These are phyloP conservation scores for Nicotiana undulata DNA, from an alignment of 257 asterid species.

Conservation along the genomic window DNA sequence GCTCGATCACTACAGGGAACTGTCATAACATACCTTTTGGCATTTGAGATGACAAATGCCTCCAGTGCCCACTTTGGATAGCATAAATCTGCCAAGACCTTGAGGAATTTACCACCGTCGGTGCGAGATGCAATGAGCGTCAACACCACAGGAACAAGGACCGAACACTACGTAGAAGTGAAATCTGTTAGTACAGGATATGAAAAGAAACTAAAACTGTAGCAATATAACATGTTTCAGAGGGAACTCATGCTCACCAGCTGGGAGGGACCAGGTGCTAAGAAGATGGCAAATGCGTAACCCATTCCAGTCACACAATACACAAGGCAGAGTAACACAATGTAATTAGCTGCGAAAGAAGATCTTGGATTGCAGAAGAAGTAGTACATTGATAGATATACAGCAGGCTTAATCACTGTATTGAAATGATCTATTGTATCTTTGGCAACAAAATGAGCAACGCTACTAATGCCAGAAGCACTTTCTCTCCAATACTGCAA, in stretches of 20 bases:
- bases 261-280: slow-evolving; percentile 91
- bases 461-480: slow-evolving; percentile 88
- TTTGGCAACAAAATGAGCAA: slow-evolving; percentile 82
- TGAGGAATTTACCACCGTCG: slow-evolving; percentile 34
- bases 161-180: slow-evolving; percentile 51
- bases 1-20: neutral
- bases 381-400: slow-evolving; percentile 87
- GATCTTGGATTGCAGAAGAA: slow-evolving; percentile 92
- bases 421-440: slow-evolving; percentile 87
- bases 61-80: slow-evolving; percentile 95
- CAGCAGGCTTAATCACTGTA: slow-evolving; percentile 73
- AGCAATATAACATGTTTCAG: neutral
- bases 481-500: slow-evolving; percentile 90
- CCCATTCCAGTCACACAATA: slow-evolving; percentile 92
- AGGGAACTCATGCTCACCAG: slow-evolving; percentile 41
- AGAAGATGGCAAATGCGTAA: slow-evolving; percentile 77
- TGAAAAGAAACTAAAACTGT: neutral
- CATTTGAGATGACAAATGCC: slow-evolving; percentile 78
- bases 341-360: slow-evolving; percentile 56
- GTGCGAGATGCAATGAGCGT: slow-evolving; percentile 72
- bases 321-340: slow-evolving; percentile 80
- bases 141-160: slow-evolving; percentile 83
- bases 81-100: slow-evolving; percentile 42
- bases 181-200: neutral
- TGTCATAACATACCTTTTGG: slow-evolving; percentile 47